A percentile compares a stretch with the other conserved stretches of the same genome.
These are phyloP conservation scores for Gloeostereum incarnatum DNA, from an alignment of 768 basidiomycete genomes.

Conservation along the genomic window DNA sequence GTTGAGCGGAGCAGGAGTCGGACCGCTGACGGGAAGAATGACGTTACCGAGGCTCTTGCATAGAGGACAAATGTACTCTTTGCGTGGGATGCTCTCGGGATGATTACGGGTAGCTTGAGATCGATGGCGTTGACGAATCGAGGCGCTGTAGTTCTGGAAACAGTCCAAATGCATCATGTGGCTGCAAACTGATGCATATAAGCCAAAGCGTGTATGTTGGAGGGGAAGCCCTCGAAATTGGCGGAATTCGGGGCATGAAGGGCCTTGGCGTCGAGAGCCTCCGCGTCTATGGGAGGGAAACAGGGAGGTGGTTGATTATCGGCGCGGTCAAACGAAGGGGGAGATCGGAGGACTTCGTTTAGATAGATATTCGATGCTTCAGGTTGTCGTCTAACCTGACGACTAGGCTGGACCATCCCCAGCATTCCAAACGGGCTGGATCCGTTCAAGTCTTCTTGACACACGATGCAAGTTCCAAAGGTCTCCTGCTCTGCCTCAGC, in stretches of 20 bases:
- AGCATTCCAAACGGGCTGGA: constrained; percentile 76
- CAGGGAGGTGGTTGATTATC: constrained; percentile 15
- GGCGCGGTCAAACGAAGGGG: constrained; percentile 56
- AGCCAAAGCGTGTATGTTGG: constrained; percentile 71
- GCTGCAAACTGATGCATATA: constrained; percentile 83
- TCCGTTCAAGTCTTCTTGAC: constrained; percentile 84
- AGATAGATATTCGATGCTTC: constrained; percentile 56
- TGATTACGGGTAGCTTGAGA: constrained; percentile 88
- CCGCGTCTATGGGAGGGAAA: constrained; percentile 45
- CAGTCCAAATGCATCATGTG: constrained; percentile 98
- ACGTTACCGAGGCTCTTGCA: constrained; percentile 97
- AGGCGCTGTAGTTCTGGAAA: constrained; percentile 82
- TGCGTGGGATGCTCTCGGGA: constrained; percentile 87
- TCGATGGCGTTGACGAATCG: constrained; percentile 81
- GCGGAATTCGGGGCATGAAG: constrained; percentile 29
- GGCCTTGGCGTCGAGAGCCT: constrained; percentile 35
- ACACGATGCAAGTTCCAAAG: constrained; percentile 95
- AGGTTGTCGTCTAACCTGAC: constrained; percentile 70
- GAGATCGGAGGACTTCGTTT: constrained; percentile 61
- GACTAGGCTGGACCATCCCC: constrained; percentile 82
- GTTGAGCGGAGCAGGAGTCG: constrained; percentile 41
- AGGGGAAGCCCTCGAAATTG: constrained; percentile 73
- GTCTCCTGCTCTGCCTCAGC: constrained; percentile 40
- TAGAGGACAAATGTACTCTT: constrained; percentile 93
- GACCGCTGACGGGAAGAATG: constrained; percentile 70